Percentiles rank a stretch among this genome's conserved stretches.
Conservation (phyloP, 179 eudicot genomes). For the Camellia oleifera region DNA sequence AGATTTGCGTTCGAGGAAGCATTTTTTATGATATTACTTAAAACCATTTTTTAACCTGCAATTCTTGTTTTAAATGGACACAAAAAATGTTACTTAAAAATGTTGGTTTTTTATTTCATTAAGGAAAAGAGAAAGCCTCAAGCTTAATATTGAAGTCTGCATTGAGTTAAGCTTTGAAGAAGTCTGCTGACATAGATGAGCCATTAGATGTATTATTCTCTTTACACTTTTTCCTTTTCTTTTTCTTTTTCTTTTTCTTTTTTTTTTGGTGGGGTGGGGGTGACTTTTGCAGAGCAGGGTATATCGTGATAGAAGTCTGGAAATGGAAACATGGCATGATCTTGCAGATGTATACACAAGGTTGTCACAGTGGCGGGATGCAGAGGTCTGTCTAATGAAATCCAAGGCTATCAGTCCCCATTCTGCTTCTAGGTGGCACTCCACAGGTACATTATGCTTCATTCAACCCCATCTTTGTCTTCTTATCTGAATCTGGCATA, state of each 20-base stretch:
- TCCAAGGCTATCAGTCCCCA: slow-evolving; percentile 66
- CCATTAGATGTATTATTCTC: not conserved
- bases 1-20: not conserved
- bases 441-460: slow-evolving; percentile 46
- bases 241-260: not conserved
- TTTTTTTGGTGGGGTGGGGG: not conserved
- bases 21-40: not conserved
- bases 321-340: slow-evolving; percentile 84
- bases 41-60: not conserved
- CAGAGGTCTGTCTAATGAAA: slow-evolving; percentile 74
- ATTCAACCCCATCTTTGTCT: not conserved
- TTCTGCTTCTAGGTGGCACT: slow-evolving; percentile 78
- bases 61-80: not conserved
- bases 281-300: slow-evolving; percentile 37
- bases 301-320: slow-evolving; percentile 43
- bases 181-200: slow-evolving; percentile 6
- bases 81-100: not conserved
- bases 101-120: not conserved
- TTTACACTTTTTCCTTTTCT: not conserved
- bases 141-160: not conserved
- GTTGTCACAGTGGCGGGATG: slow-evolving; percentile 77
- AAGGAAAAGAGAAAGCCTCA: not conserved
- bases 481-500: not conserved
- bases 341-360: slow-evolving; percentile 70
- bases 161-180: not conserved